Evolutionary conservation across 2,329 filamentous ascomycete genomes (phyloP), one percentile per base, ranked within the genome.

Genomic region (Arthrocladium fulminans): DNA sequence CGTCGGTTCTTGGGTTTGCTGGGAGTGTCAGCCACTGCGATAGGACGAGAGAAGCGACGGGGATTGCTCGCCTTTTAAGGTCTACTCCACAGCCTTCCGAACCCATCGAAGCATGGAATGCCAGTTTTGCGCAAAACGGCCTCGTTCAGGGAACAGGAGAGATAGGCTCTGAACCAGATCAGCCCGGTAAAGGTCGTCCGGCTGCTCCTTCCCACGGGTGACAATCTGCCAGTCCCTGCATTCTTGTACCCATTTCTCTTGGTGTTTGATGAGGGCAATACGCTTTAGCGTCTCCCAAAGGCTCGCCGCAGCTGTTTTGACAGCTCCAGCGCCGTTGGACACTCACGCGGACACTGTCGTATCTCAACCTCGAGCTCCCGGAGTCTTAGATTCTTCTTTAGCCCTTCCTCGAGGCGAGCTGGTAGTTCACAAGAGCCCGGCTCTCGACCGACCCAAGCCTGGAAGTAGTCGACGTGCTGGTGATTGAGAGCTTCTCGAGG

Each of bases 401-500:
- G 35, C 10, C 45, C 27, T 19, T 55, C 40, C n/a, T 51, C 48
- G 15, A 52, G 37, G 20, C 44, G 50, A 12, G 45, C 41, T 17
- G 50, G 50, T 5, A 56, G 45, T 32, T 49, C 17, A 44, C 20
- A 25, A 9, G 54, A 40, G 10, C 50, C 52, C 6, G 32, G 25
- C 32, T 54, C 50, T 19, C 43, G 53, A 56, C 17, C 42, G 45
- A 43, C 51, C 47, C 7, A 56, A 39, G 27, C 50, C 27, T 54
- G 50, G 39, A 56, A 56, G 48, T 51, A 56, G 3, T 54, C 52
- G 50, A 56, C 48, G 42, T 54, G 50, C 5, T 53, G 41, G 6
- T 53, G 41, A 25, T 56, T 48, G 17, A 24, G 22, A 39, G 49
- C 17, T 39, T 53, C 46, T 37, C 27, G 10, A 41, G 50, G 30